These are phyloP conservation scores for Alternaria angustiovoidea DNA, from an alignment of 2,329 filamentous ascomycete genomes.

Conservation along the genomic window DNA sequence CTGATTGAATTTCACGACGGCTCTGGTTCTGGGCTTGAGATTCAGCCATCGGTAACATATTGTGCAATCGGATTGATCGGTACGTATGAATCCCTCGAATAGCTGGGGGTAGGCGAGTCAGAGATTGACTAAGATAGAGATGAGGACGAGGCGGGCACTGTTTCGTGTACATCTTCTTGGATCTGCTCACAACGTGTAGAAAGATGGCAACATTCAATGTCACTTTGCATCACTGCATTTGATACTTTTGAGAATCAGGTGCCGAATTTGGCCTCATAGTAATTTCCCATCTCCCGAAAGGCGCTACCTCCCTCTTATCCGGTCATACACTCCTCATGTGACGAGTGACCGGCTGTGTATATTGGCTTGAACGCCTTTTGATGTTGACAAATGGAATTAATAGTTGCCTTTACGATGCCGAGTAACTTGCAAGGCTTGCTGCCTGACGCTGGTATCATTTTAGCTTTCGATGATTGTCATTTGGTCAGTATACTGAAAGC, in stretches of 20 bases:
- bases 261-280: background rate
- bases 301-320: background rate
- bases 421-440: background rate
- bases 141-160: too few species aligned
- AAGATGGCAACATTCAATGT: background rate
- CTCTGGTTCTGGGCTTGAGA: background rate
- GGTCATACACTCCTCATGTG: background rate
- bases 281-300: background rate
- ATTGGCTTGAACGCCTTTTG: background rate
- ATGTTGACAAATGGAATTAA: background rate
- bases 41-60: background rate
- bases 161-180: too few species aligned
- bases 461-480: background rate
- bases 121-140: background rate
- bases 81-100: background rate
- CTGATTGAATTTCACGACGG: background rate
- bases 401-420: background rate
- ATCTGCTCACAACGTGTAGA: too few species aligned
- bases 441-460: background rate
- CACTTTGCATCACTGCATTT: background rate
- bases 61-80: background rate
- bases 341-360: background rate
- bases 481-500: background rate
- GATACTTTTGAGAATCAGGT: background rate
- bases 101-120: background rate